These are phyloP conservation scores for Podaxis sp. DNA, from an alignment of 768 basidiomycete species.

Conservation along the genomic window DNA sequence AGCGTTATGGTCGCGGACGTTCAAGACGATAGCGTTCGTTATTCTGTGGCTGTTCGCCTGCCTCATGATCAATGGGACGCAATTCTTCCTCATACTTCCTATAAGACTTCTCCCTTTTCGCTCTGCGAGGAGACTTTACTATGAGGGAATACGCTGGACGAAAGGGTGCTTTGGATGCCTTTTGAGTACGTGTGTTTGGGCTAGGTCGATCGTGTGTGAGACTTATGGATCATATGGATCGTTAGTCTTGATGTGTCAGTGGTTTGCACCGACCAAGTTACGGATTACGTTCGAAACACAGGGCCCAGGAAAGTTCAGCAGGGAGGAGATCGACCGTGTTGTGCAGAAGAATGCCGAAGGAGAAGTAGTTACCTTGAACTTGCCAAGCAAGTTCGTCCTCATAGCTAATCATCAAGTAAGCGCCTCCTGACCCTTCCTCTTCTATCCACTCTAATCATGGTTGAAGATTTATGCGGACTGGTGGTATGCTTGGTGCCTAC, in stretches of 20 bases:
- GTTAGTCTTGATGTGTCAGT: constrained; percentile 75
- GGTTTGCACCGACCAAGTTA: constrained; percentile 78
- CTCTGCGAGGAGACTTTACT: constrained; percentile 56
- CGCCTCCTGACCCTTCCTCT: neutral
- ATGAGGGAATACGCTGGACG: constrained; percentile 72
- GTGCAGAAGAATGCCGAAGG: constrained; percentile 59
- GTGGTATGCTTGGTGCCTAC: constrained; percentile 88
- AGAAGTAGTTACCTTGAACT: constrained; percentile 54
- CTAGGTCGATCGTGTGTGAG: neutral
- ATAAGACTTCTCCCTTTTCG: constrained; percentile 63
- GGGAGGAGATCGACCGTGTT: constrained; percentile 56
- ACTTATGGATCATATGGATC: neutral
- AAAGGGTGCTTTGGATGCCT: constrained; percentile 82
- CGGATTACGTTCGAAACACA: constrained; percentile 72
- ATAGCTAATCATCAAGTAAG: constrained; percentile 92
- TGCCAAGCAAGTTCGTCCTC: constrained; percentile 80
- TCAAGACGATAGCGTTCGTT: constrained; percentile 52
- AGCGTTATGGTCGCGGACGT: constrained; percentile 49
- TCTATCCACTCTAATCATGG: neutral
- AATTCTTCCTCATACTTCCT: constrained; percentile 71
- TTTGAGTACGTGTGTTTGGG: constrained; percentile 52
- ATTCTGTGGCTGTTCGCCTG: constrained; percentile 63
- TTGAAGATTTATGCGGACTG: constrained; percentile 73
- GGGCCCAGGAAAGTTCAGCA: constrained; percentile 62
- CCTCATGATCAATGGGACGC: constrained; percentile 69